phyloP scores from a whole-genome alignment of 352 stramenopile genomes.

The Phytopythium cucurbitacearum region DNA sequence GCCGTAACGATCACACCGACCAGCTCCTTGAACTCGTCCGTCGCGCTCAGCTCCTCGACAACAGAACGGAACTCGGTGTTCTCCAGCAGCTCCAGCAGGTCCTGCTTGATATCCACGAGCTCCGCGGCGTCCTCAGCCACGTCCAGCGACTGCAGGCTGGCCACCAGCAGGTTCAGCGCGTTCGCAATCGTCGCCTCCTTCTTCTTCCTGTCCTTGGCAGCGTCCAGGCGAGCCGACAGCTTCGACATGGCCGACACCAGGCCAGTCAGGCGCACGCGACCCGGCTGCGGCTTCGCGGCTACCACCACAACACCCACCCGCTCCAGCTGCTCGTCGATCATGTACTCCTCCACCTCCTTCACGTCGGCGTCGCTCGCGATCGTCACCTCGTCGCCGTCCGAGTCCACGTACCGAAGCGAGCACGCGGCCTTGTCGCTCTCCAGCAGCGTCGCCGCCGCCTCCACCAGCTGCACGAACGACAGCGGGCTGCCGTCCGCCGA shows the following conservation, averaged over 20 bases:
- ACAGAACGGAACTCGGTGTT: conserved; percentile 24
- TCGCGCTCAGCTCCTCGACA: conserved; percentile 26
- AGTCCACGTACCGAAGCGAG: conserved; percentile 48
- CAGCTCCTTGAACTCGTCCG: conserved; percentile 35
- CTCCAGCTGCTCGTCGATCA: conserved; percentile 41
- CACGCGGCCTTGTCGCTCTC: conserved; percentile 15
- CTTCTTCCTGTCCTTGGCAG: conserved; percentile 17
- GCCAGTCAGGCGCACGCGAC: conserved; percentile 33
- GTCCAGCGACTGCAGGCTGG: conserved; percentile 37
- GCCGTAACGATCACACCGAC: conserved; percentile 20
- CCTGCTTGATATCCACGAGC: conserved; percentile 33
- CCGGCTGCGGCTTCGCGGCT: conserved; percentile 1
- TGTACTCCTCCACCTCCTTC: conserved; percentile 44
- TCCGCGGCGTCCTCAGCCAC: conserved; percentile 33
- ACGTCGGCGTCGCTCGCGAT: conserved; percentile 49
- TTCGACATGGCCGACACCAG: conserved; percentile 53
- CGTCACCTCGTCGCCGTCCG: conserved; percentile 53
- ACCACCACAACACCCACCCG: conserved; percentile 27
- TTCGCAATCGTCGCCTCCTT: conserved; percentile 30
- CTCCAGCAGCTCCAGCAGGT: conserved; percentile 37
- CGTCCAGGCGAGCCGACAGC: conserved; percentile 28
- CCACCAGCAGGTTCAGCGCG: conserved; percentile 32
- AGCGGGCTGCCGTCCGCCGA: conserved; percentile 12
- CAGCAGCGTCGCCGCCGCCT: conserved; percentile 13
- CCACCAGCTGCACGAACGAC: conserved; percentile 20